Percentiles rank a stretch among this genome's conserved stretches.
Conservation (phyloP, 371 early-diverging fungal genomes). For the Mucor racemosus region DNA sequence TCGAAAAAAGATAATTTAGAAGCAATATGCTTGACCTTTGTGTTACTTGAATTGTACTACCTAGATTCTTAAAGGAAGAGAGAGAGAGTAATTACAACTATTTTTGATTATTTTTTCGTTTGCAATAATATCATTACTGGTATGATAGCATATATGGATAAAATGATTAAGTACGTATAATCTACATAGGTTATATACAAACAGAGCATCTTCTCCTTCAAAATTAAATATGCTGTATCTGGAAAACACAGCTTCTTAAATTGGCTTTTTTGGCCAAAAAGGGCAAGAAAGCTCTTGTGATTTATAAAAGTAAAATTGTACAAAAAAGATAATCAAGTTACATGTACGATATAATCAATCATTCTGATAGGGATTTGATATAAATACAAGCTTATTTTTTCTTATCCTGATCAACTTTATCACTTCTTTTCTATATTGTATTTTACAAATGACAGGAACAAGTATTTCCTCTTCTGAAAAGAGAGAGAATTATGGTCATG, state of each 20-base stretch:
- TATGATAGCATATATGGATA: background rate
- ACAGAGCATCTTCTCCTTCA: too few species aligned
- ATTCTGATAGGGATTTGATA: background rate
- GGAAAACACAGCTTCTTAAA: slow-evolving; percentile 12
- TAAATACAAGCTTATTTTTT: background rate
- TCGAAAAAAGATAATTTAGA: background rate
- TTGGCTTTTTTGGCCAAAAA: slow-evolving; percentile 28
- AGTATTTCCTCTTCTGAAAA: slow-evolving; percentile 20
- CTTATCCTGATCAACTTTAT: background rate
- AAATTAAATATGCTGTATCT: background rate
- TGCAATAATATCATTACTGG: too few species aligned
- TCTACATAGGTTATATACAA: too few species aligned
- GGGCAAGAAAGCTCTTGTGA: slow-evolving; percentile 9
- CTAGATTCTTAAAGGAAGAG: background rate
- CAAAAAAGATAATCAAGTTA: background rate
- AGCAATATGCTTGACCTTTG: background rate
- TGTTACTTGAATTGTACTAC: background rate
- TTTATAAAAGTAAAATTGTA: background rate
- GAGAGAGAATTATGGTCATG: slow-evolving; percentile 3
- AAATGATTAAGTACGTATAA: too few species aligned
- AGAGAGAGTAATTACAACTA: background rate
- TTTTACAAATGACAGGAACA: slow-evolving; percentile 19
- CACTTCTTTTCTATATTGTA: slow-evolving; percentile 1
- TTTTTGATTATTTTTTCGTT: too few species aligned
- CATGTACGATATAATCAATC: slow-evolving; percentile 1